Base-by-base conservation (phyloP, 768 basidiomycete genomes). In the Tricholoma sp. region DNA sequence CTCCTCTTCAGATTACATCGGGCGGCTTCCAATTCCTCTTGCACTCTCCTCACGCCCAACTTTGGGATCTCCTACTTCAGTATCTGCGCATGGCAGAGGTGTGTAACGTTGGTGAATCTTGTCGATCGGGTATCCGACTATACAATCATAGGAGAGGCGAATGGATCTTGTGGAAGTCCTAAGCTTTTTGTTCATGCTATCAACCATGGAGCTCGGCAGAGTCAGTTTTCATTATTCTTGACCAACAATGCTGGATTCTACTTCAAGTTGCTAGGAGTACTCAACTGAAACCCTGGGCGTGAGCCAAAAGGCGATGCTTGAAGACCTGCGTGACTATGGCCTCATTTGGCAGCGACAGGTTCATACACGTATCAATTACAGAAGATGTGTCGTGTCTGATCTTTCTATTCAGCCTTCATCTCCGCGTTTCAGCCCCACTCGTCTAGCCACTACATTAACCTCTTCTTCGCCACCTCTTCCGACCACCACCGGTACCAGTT, bases 1-100 rank as follows among this genome's bases (percentile, higher is more conserved):
- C 76, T 50, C 70, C 79, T 55, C 76, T 85, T 41, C 84, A 86
- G 66, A 99, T 99, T 68, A 98, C 95, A 12, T 96, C 94, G 13
- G 79, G 84, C 11, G 97, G 97, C 9, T 98, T 99, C 68, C 96
- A 98, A 66, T 98, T 99, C 67, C 81, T 99, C 48, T 81, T 99
- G 20, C 90, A 97, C 67, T 87, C 94, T 29, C 90, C 96, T 18
- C 92, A 97, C 64, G 91, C 86, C 29, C 97, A 99, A 68, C 74
- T 98, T 15, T 99, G 97, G 97, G 92, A 92, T 66, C 74, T 98
- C 33, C 73, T 99, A 58, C 80, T 98, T 31, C 90, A 93, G 62
- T 99, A 98, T 68, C 74, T 99, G 49, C 81, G 86, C 59, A 83
- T 91, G 74, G 86, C 88, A 20, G 91, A 93, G 80, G 91, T 93